Evolutionary conservation across 495 filamentous ascomycete genomes (phyloP), one percentile per base, ranked within the genome.

Genomic region (Bacidia rubella): DNA sequence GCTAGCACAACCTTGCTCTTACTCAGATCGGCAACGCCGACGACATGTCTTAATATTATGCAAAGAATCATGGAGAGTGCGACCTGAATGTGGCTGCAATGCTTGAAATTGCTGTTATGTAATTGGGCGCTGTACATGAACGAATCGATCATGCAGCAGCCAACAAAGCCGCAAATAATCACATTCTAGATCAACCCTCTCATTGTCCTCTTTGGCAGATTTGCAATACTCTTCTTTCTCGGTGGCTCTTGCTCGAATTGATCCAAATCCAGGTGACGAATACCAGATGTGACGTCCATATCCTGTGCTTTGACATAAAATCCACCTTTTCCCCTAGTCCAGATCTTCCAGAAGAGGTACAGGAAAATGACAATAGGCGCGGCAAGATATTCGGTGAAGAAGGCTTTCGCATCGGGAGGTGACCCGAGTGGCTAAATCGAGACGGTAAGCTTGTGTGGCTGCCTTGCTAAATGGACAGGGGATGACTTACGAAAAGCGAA

Each of bases 301-400:
- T 57, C 12, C 17, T 52, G 35, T 45, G 58, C 42, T 27, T 49
- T 21, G 20, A 54, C 53, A 42, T 49, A 58, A 32, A 56, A 32
- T 0, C 53, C 56, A 15, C 53, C 53, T 41, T 53, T 54, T 35
- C 54, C 54, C 32, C 38, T 49, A 2, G 35, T 51, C 11, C 61
- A 68, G 17, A 66, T 15, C 10, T 66, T 55, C 68, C 68, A 71
- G 49, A 47, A 5, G 21, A 69, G 19, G 57, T 68, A 72, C 11
- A 73, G 62, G 19, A 47, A 49, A 12, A 85, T 66, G 51, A 82
- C 73, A 38, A 84, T 63, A 12, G 74, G 74, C 3, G 69, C 62
- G 1, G 81, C 79, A 9, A 85, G 79, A 59, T 81, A 85, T 26
- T 62, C 58, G 55, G 77, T 57, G 68, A 86, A 86, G 72, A 83